Evolutionary conservation across 2,329 filamentous ascomycete genomes (phyloP).

Genomic region (Thermomyces lanuginosus): DNA sequence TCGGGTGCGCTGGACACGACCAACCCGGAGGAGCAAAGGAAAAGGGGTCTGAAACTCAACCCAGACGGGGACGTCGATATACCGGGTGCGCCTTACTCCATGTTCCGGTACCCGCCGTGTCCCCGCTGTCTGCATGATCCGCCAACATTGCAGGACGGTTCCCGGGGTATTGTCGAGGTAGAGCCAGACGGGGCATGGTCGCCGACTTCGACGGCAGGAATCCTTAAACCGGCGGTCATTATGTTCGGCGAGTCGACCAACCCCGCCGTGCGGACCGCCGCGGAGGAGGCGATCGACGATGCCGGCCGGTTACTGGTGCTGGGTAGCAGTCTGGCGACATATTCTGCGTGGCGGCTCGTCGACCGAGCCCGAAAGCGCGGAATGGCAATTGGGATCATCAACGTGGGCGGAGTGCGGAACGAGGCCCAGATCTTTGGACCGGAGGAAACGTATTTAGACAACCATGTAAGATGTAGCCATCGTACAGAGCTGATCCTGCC

Average conservation of each 20-base stretch:
- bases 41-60: conserved; percentile 62
- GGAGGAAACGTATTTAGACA: conserved; percentile 10
- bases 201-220: conserved; percentile 49
- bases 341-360: conserved; percentile 81
- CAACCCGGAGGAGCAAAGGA: conserved; percentile 51
- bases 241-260: conserved; percentile 93
- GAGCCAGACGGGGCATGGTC: conserved; percentile 71
- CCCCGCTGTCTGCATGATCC: conserved; percentile 57
- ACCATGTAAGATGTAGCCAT: conserved; percentile 28
- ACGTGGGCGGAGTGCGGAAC: conserved; percentile 42
- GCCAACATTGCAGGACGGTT: conserved; percentile 39
- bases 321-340: conserved; percentile 83
- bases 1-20: conserved; percentile 64
- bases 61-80: conserved; percentile 91
- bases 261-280: conserved; percentile 50
- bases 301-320: conserved; percentile 62
- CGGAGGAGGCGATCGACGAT: conserved; percentile 63
- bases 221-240: conserved; percentile 81
- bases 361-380: conserved; percentile 65
- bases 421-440: conserved; percentile 26
- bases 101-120: conserved; percentile 82
- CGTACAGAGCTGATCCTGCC: conserved; percentile 27
- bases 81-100: conserved; percentile 70
- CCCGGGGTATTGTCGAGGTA: conserved; percentile 44
- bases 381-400: conserved; percentile 76